phyloP scores from a whole-genome alignment of 2,329 filamentous ascomycete genomes.

The Claviceps citrina region DNA sequence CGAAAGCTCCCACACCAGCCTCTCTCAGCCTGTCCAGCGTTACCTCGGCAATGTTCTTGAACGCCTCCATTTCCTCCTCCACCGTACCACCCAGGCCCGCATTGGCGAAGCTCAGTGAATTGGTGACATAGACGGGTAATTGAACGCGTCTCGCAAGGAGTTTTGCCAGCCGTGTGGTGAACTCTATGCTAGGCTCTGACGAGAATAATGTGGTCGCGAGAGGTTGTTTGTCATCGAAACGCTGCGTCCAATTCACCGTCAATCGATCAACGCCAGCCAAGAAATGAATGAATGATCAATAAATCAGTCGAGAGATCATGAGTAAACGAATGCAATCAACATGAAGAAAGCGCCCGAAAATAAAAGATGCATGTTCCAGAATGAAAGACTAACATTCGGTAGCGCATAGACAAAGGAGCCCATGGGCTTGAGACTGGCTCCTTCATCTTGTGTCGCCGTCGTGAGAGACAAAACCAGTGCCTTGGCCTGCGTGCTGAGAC shows the following conservation, averaged over 20 bases:
- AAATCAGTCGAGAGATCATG: no score
- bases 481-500: slow-evolving; percentile 41
- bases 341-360: background rate
- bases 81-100: slow-evolving; percentile 64
- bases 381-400: slow-evolving; percentile 49
- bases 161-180: slow-evolving; percentile 71
- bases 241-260: slow-evolving; percentile 19
- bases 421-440: slow-evolving; percentile 39
- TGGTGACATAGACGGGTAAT: slow-evolving; percentile 77
- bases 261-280: no score
- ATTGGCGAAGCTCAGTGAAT: slow-evolving; percentile 63
- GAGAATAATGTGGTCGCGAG: slow-evolving; percentile 68
- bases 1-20: slow-evolving; percentile 6
- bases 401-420: slow-evolving; percentile 91
- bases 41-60: slow-evolving; percentile 58
- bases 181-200: slow-evolving; percentile 64
- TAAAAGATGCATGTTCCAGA: slow-evolving; percentile 25
- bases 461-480: slow-evolving; percentile 46
- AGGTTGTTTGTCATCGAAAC: slow-evolving; percentile 41
- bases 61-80: slow-evolving; percentile 88
- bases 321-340: background rate
- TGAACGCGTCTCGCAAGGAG: slow-evolving; percentile 58
- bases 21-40: slow-evolving; percentile 26
- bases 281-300: no score
- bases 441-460: slow-evolving; percentile 38